Base-by-base conservation (phyloP, 371 early-diverging fungal species). In the Mucor racemosus region DNA sequence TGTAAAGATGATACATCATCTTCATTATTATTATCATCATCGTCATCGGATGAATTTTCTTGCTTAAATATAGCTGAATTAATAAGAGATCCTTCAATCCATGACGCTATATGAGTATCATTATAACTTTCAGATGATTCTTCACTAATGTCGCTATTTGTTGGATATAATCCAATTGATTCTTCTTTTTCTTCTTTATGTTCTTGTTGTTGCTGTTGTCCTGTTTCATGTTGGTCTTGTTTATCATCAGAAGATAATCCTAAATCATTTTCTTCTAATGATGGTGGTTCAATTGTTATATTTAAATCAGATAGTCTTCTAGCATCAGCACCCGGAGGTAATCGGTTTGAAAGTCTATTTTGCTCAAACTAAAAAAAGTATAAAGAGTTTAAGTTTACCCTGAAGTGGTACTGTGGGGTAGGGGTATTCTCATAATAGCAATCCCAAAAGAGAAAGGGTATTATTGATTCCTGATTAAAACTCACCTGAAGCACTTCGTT, bases 221-320 rank as follows among this genome's bases (percentile, higher is more conserved):
- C 65, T 13, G 67, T 50, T 26, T 26, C 26, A 3, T 26, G 26
- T 26, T 26, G 26, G 3, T 3, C 26, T 26, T 26, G 26, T 3
- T 26, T 26, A 26, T 26, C 26, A 26, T 26, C 26, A 1, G 26
- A 26, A 26, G 26, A 3, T 26, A 26, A 26, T 26, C 26, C 26
- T 26, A 26, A 26, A 1, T 26, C 26, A 5, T 14, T 42, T 42
- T 15, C 42, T 10, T 67, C 72, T 21, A 72, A 11, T 5, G 64
- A 44, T 3, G 74, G 72, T 40, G 75, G 73, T 13, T 79, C 78
- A 46, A 79, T 69, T 3, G 75, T 78, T 34, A 82, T 80, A 31
- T 82, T 80, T 14, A 82, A 68, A 40, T 82, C 82, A 11, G 82
- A 82, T 19, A 82, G 58, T 35, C 80, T 68, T 50, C 78, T 71